These are phyloP conservation scores for Quambalaria eucalypti DNA, from an alignment of 1,284 basidiomycete species.

Conservation along the genomic window DNA sequence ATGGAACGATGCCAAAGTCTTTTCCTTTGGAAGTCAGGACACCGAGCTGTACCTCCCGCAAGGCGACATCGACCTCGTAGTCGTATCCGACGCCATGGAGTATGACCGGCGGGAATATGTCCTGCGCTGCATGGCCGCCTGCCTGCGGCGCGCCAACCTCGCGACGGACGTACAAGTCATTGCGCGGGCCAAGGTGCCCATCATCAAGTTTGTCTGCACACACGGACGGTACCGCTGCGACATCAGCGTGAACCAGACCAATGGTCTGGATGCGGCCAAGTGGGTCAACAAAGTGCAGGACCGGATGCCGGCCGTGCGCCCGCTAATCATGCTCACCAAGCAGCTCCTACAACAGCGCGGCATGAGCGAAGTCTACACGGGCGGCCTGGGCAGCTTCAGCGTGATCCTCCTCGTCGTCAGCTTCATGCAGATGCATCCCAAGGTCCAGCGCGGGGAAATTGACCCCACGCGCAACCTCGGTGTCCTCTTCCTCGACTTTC, in stretches of 20 bases:
- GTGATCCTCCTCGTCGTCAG: conserved; percentile 86
- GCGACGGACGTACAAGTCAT: conserved; percentile 66
- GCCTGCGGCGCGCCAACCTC: conserved; percentile 51
- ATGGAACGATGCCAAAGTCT: conserved; percentile 72
- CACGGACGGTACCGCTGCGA: conserved; percentile 51
- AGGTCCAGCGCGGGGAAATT: conserved; percentile 77
- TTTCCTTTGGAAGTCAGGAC: conserved; percentile 84
- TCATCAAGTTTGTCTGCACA: conserved; percentile 79
- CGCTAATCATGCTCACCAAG: conserved; percentile 66
- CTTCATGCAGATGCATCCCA: conserved; percentile 94
- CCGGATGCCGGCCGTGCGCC: conserved; percentile 64
- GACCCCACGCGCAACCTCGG: conserved; percentile 79
- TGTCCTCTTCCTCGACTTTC: conserved; percentile 85
- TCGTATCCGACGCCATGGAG: conserved; percentile 48
- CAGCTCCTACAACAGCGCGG: conserved; percentile 77
- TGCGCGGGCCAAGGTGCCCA: conserved; percentile 80
- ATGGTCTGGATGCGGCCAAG: conserved; percentile 69
- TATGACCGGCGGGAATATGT: conserved; percentile 45
- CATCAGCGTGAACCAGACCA: conserved; percentile 50
- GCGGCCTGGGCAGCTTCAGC: conserved; percentile 86
- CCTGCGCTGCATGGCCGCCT: conserved; percentile 49
- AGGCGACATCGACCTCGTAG: conserved; percentile 61
- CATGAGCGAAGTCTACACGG: conserved; percentile 95
- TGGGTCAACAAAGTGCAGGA: conserved; percentile 73
- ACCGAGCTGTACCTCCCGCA: conserved; percentile 88